These are phyloP conservation scores for Zopfia rhizophila DNA, from an alignment of 2,329 filamentous ascomycete species.

Conservation along the genomic window DNA sequence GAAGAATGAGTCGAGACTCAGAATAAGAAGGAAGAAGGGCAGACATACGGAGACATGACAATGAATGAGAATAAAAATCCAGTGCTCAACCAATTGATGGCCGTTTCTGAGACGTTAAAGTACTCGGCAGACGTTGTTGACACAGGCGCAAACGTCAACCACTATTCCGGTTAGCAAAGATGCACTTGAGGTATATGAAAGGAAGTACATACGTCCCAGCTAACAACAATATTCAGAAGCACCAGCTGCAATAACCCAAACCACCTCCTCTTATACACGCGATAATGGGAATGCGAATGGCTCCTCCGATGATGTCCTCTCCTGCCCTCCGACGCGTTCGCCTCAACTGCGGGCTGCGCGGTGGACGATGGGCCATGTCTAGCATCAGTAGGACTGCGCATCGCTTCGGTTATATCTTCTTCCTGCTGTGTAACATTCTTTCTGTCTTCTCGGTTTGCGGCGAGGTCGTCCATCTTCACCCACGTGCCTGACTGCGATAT, in stretches of 20 bases:
- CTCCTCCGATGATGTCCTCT: conserved; percentile 26
- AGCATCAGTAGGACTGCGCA: conserved; percentile 9
- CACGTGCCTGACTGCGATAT: too few species aligned
- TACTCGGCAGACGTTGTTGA: conserved; percentile 78
- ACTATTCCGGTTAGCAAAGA: conserved; percentile 62
- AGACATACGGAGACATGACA: conserved; percentile 70
- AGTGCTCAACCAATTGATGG: conserved; percentile 93
- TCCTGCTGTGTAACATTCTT: conserved; percentile 18
- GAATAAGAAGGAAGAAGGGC: conserved; percentile 59
- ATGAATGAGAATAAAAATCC: conserved; percentile 88
- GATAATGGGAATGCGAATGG: conserved; percentile 49
- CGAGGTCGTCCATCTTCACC: conserved; percentile 34
- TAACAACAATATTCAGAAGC: conserved; percentile 89
- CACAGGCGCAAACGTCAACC: conserved; percentile 91
- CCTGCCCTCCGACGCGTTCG: conserved; percentile 1
- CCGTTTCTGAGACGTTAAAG: conserved; percentile 77
- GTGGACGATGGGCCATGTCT: conserved; percentile 5
- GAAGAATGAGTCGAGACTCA: conserved; percentile 31
- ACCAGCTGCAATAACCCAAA: conserved; percentile 86
- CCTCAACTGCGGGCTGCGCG: conserved; percentile 4
- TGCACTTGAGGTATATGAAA: neutral
- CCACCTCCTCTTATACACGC: conserved; percentile 86
- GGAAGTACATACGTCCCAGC: conserved; percentile 83
- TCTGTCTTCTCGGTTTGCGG: conserved; percentile 12
- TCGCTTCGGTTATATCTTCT: conserved; percentile 24